Evolutionary conservation across 2,329 filamentous ascomycete species (phyloP).

Genomic region (Talaromyces funiculosus): DNA sequence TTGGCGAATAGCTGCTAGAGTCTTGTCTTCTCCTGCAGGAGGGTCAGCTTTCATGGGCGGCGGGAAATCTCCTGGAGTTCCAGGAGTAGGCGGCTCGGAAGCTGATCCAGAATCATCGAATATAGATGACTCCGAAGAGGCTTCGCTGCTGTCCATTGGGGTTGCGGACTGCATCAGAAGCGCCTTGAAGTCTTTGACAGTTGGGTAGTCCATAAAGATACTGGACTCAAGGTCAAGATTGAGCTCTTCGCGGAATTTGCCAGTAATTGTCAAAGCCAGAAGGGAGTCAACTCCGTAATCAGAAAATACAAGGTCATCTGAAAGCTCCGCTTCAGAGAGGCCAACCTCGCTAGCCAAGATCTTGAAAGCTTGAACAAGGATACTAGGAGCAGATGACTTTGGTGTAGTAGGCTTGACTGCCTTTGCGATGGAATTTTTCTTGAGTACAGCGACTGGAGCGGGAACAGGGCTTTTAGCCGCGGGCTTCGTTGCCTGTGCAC

Average conservation of each 20-base stretch:
- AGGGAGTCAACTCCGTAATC: constrained; percentile 33
- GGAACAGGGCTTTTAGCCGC: constrained; percentile 20
- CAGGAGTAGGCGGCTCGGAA: constrained; percentile 31
- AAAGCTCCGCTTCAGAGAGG: constrained; percentile 30
- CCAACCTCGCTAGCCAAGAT: constrained; percentile 33
- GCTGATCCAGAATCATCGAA: constrained; percentile 23
- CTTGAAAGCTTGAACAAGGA: constrained; percentile 33
- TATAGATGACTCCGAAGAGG: constrained; percentile 25
- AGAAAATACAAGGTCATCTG: constrained; percentile 17
- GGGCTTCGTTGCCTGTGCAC: constrained; percentile 20
- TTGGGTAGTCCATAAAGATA: constrained; percentile 14
- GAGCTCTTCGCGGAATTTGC: constrained; percentile 26
- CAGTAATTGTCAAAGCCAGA: constrained; percentile 27
- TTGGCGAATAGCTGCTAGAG: constrained; percentile 33
- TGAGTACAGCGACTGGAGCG: constrained; percentile 20
- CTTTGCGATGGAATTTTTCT: constrained; percentile 25
- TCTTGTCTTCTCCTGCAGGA: constrained; percentile 27
- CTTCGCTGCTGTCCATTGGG: constrained; percentile 29
- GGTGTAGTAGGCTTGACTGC: constrained; percentile 24
- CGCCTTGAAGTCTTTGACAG: constrained; percentile 32
- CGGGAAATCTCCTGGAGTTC: constrained; percentile 28
- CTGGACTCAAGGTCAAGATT: constrained; percentile 23
- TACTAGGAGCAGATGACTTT: constrained; percentile 24
- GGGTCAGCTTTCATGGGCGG: constrained; percentile 23
- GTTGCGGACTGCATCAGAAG: constrained; percentile 40